phyloP scores from a whole-genome alignment of 345 rosid species.

The Gossypium mustelinum region DNA sequence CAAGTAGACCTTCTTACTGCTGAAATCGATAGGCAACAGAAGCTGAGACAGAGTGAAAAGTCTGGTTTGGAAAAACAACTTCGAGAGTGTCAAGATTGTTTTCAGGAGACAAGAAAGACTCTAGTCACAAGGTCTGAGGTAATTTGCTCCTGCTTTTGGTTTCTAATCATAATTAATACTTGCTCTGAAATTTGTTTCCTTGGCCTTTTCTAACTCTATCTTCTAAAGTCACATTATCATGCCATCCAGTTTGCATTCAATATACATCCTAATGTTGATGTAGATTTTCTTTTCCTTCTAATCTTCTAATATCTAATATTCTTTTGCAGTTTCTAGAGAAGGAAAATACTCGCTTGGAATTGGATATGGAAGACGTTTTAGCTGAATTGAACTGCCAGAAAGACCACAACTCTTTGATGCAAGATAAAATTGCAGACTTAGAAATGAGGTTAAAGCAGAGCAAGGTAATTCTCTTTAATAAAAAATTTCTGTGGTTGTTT shows the following conservation, averaged over 20 bases:
- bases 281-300: neutral
- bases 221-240: neutral
- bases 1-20: conserved; percentile 83
- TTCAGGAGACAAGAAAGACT: conserved; percentile 41
- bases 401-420: conserved; percentile 46
- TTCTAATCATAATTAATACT: neutral
- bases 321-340: conserved; percentile 59
- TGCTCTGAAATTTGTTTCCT: neutral
- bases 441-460: conserved; percentile 45
- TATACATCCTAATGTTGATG: conserved; percentile 11
- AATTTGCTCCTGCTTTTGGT: conserved; percentile 32
- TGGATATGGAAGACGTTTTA: conserved; percentile 47
- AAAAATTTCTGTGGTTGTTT: neutral
- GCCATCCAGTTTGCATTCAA: neutral
- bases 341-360: conserved; percentile 54
- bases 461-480: conserved; percentile 44
- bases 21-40: conserved; percentile 79
- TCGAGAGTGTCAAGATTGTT: conserved; percentile 47
- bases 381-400: conserved; percentile 51
- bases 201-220: neutral
- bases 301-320: conserved; percentile 9
- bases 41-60: conserved; percentile 56
- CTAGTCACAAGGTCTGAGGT: conserved; percentile 73
- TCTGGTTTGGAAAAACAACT: conserved; percentile 48
- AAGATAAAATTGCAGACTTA: conserved; percentile 44